These are phyloP conservation scores for Colletotrichum truncatum DNA, from an alignment of 2,329 filamentous ascomycete genomes.

Conservation along the genomic window DNA sequence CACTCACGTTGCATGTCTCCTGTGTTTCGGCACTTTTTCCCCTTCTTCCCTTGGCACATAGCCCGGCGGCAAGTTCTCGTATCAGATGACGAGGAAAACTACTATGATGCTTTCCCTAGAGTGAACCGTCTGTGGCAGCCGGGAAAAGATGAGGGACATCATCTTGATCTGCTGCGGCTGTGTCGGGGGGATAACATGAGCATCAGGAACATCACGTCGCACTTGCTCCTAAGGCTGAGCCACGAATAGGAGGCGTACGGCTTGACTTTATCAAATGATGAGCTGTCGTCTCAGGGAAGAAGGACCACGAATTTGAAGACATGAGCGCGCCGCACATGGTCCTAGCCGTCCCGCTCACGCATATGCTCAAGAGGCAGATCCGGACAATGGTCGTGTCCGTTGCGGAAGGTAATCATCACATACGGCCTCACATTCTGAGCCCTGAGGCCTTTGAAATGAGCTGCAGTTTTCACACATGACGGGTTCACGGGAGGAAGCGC, in stretches of 20 bases:
- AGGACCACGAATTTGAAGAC: constrained; percentile 34
- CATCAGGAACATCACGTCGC: constrained; percentile 49
- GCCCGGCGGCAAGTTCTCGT: constrained; percentile 59
- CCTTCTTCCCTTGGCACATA: too few relatives aligned
- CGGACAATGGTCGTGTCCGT: background rate
- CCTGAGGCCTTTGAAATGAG: background rate
- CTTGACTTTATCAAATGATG: constrained; percentile 53
- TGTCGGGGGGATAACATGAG: constrained; percentile 55
- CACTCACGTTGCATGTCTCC: too few relatives aligned
- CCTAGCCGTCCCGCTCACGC: constrained; percentile 1
- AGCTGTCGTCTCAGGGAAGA: constrained; percentile 26
- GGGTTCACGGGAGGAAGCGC: background rate
- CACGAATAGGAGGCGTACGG: constrained; percentile 61
- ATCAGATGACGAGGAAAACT: too few relatives aligned
- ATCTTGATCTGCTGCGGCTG: constrained; percentile 54
- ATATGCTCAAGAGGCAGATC: background rate
- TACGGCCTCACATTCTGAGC: background rate
- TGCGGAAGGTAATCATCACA: background rate
- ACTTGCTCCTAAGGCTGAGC: constrained; percentile 53
- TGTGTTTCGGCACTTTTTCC: too few relatives aligned
- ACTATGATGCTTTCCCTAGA: constrained; percentile 43
- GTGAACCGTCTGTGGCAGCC: constrained; percentile 45
- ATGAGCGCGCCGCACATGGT: constrained; percentile 33
- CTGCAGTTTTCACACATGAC: background rate
- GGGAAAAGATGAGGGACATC: constrained; percentile 47